Percentiles rank a stretch among this genome's conserved stretches.
Evolutionary conservation across 2,329 filamentous ascomycete species (phyloP).

Genomic region (Ophiostoma populinum): DNA sequence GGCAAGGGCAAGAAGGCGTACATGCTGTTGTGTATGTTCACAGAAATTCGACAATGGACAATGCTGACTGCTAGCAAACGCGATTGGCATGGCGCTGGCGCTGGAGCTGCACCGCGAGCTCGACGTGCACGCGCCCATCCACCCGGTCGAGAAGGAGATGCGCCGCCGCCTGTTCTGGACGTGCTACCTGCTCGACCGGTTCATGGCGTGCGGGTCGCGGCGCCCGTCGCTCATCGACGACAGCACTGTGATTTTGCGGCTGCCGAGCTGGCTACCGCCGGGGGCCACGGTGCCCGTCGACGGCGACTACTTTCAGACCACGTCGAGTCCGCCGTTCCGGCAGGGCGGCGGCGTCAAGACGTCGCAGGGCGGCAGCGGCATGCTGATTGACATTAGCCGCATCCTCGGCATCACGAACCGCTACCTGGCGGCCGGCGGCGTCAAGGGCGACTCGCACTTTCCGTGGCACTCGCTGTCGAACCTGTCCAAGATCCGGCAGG

Average conservation of each 20-base stretch:
- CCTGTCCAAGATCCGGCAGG: conserved; percentile 69
- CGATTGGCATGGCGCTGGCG: conserved; percentile 68
- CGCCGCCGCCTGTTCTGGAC: conserved; percentile 75
- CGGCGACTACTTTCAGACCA: conserved; percentile 65
- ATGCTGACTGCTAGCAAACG: conserved; percentile 54
- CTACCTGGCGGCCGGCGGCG: conserved; percentile 69
- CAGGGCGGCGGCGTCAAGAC: conserved; percentile 46
- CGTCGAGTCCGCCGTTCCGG: conserved; percentile 60
- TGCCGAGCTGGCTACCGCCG: conserved; percentile 57
- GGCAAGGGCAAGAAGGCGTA: conserved; percentile 74
- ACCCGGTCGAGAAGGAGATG: conserved; percentile 55
- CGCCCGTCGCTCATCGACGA: conserved; percentile 67
- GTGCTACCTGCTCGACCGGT: conserved; percentile 75
- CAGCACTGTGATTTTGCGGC: conserved; percentile 53
- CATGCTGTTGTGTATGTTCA: conserved; percentile 56
- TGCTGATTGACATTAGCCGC: conserved; percentile 71
- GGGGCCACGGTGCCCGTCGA: conserved; percentile 46
- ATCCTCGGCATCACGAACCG: conserved; percentile 70
- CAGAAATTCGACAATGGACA: too few species aligned
- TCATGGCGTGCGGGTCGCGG: conserved; percentile 64
- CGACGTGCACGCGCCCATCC: conserved; percentile 42
- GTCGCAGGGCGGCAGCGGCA: conserved; percentile 56
- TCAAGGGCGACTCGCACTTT: conserved; percentile 80
- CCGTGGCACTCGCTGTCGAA: conserved; percentile 80
- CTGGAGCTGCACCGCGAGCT: conserved; percentile 67